Conservation (phyloP, 140 eudicot species). For the Eryngium alpinum region DNA sequence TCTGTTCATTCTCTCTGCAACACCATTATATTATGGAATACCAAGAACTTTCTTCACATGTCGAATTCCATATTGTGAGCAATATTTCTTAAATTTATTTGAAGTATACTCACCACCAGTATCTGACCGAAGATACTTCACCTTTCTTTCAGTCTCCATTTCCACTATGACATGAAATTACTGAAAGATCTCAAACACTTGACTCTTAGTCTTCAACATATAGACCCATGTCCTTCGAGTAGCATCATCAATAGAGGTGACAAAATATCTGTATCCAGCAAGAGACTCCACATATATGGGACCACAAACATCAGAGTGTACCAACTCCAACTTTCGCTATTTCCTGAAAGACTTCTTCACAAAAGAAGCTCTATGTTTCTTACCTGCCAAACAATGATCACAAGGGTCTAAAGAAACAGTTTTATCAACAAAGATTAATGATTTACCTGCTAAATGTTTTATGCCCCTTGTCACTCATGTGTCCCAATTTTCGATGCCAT, state of each 20-base stretch:
- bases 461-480: neutral
- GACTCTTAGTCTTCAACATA: neutral
- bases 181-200: neutral
- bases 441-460: neutral
- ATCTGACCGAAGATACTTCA: neutral
- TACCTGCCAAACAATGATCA: neutral
- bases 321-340: neutral
- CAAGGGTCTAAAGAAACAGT: neutral
- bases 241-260: neutral
- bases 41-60: neutral
- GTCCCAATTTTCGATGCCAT: neutral
- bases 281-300: neutral
- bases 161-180: neutral
- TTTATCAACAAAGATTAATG: neutral
- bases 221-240: neutral
- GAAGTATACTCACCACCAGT: neutral
- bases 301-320: neutral
- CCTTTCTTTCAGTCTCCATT: neutral
- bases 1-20: neutral
- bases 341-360: neutral
- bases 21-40: neutral
- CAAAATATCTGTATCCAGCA: neutral
- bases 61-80: neutral
- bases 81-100: neutral
- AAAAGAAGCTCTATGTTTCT: neutral